Conservation (phyloP, 495 filamentous ascomycete species). For the Neurospora tetrasperma region DNA sequence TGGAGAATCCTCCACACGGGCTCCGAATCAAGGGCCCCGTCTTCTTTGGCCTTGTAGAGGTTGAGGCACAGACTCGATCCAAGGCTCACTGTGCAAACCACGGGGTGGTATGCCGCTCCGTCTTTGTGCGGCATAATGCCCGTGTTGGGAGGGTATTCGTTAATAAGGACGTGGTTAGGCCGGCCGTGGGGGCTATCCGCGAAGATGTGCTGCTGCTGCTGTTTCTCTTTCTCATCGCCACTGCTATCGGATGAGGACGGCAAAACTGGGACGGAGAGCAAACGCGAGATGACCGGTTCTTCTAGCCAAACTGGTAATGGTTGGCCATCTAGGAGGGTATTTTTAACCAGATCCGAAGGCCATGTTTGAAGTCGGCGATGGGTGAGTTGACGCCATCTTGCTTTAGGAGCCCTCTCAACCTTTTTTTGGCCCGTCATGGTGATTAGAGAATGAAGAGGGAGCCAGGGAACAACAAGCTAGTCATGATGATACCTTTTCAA, state of each 20-base stretch:
- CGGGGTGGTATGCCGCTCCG: constrained; percentile 71
- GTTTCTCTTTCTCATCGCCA: constrained; percentile 5
- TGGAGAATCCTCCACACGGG: constrained; percentile 67
- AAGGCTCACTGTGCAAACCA: constrained; percentile 85
- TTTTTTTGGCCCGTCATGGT: constrained; percentile 8
- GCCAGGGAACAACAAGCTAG: not conserved
- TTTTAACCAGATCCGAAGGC: constrained; percentile 64
- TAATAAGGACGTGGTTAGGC: constrained; percentile 89
- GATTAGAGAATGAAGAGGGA: constrained; percentile 9
- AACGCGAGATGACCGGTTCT: constrained; percentile 57
- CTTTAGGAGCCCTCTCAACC: constrained; percentile 53
- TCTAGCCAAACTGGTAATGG: constrained; percentile 70
- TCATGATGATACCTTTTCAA: constrained; percentile 49
- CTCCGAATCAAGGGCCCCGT: constrained; percentile 32
- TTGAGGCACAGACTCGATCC: constrained; percentile 70
- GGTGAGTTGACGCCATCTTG: constrained; percentile 74
- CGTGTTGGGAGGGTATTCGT: constrained; percentile 79
- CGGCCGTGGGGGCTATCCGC: constrained; percentile 54
- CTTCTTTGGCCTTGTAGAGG: constrained; percentile 56
- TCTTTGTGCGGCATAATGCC: constrained; percentile 98
- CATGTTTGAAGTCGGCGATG: constrained; percentile 85
- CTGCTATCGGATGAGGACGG: constrained; percentile 1
- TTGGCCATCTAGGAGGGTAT: constrained; percentile 58
- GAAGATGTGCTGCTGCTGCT: constrained; percentile 44
- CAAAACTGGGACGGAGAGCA: constrained; percentile 42